Conservation (phyloP, 768 basidiomycete genomes). For the Rhodotorula diobovata region DNA sequence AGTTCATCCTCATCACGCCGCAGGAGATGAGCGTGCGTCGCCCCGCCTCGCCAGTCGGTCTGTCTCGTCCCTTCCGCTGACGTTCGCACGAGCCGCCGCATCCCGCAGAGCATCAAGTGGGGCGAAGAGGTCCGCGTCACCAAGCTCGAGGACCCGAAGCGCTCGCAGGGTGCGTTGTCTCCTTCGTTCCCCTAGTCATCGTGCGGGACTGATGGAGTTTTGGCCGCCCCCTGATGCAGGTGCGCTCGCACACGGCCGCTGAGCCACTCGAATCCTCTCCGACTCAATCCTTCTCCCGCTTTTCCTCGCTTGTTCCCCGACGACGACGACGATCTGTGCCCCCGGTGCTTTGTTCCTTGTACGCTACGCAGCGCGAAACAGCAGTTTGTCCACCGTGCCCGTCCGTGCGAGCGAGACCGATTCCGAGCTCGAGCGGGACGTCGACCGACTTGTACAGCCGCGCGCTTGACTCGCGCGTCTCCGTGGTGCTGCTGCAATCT, state of each 20-base stretch:
- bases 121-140: constrained; percentile 69
- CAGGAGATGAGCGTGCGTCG: constrained; percentile 63
- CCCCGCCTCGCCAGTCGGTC: too few species aligned
- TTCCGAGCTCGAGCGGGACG: too few species aligned
- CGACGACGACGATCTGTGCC: neutral
- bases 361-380: neutral
- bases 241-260: constrained; percentile 1
- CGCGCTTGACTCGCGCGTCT: too few species aligned
- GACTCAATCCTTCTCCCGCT: neutral
- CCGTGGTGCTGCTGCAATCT: too few species aligned
- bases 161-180: constrained; percentile 5
- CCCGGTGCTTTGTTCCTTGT: neutral
- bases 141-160: constrained; percentile 55
- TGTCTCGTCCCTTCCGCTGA: too few species aligned
- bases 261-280: too few species aligned
- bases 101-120: constrained; percentile 13
- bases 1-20: constrained; percentile 92
- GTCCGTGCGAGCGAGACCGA: too few species aligned
- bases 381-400: neutral
- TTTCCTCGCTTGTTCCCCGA: neutral
- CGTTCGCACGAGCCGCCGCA: too few species aligned
- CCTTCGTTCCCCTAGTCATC: neutral
- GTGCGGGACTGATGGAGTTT: neutral
- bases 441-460: too few species aligned
- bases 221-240: neutral